Evolutionary conservation across 78 protist species (phyloP), one percentile per base, ranked within the genome.

Genomic region (Andalucia godoyi): DNA sequence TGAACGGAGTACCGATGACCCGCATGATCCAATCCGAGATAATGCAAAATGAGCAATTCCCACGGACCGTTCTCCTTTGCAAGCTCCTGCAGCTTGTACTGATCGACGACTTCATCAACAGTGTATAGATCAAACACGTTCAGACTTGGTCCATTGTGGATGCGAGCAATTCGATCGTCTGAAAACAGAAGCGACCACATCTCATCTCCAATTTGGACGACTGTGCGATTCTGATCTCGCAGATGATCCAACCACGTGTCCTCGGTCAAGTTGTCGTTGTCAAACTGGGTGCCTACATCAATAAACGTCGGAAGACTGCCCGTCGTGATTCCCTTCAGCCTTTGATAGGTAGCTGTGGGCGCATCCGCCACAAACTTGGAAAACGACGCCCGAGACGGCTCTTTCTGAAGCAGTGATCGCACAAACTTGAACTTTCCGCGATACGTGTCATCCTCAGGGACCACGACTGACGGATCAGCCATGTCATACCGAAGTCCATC

Each of bases 1-100:
- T 74, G 17, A 8, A 85, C 79, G 25, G 90, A 85, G 51, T 51
- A 72, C 47, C 80, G 40, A 66, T 94, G 96, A 25, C 96, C 98
- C 12, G 79, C 76, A 81, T 94, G 98, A 66, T 94, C 98, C 45
- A 90, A 90, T 29, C 98, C 98, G n/a, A 94, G 71, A 29, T 89
- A 57, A 79, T 94, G 98, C 2, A 79, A 77, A 4, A 91, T 64
- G 13, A 83, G 39, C n/a, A 92, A 77, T 1, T 53, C 68, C 25
- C 40, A 33, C 27, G 2, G 40, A 50, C 43, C 33, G 30, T 32
- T 10, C 57, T 18, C 18, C 2, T 43, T 7, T 25, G 6, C 43
- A 4, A 62, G 38, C 36, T 66, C 78, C 23, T 72, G 70, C 30
- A 47, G 32, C 17, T 88, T 53, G 40, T 80, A 43, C 3, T 38